Evolutionary conservation across 192 early-diverging fungal species (phyloP).

Genomic region (Helicostylum pulchrum): DNA sequence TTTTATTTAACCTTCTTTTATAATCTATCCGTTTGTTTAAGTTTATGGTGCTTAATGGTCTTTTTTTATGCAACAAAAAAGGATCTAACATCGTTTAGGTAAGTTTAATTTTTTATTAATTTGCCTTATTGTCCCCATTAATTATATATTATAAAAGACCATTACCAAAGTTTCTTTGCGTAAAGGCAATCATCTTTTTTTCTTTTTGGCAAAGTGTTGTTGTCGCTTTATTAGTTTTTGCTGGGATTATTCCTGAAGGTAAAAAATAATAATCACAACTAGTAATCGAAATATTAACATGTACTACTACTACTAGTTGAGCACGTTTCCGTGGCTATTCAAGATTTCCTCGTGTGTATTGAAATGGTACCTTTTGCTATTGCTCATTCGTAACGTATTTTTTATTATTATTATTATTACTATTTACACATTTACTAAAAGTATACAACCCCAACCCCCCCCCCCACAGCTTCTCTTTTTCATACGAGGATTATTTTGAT

Average conservation of each 20-base stretch:
- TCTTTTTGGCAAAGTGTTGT: slow-evolving; percentile 91
- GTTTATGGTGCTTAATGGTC: slow-evolving; percentile 83
- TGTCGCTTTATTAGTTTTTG: slow-evolving; percentile 75
- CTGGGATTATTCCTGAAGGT: slow-evolving; percentile 72
- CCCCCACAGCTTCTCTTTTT: slow-evolving; percentile 60
- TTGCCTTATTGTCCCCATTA: background rate
- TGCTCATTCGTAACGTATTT: slow-evolving; percentile 69
- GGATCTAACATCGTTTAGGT: slow-evolving; percentile 70
- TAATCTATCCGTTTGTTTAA: slow-evolving; percentile 83
- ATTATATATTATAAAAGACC: slow-evolving; percentile 50
- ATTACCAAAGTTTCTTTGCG: slow-evolving; percentile 89
- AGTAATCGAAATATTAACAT: background rate
- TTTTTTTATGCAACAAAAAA: slow-evolving; percentile 82
- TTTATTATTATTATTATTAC: slow-evolving; percentile 3
- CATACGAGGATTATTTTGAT: slow-evolving; percentile 76
- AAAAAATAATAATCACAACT: slow-evolving; percentile 25
- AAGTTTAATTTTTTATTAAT: slow-evolving; percentile 13
- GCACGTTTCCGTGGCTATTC: slow-evolving; percentile 76
- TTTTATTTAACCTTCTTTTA: slow-evolving; percentile 81
- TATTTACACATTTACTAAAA: background rate
- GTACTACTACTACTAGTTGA: slow-evolving; percentile 33
- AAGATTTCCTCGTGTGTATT: slow-evolving; percentile 89
- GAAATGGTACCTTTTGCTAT: slow-evolving; percentile 85
- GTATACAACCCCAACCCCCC: too few species aligned
- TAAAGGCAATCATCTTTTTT: slow-evolving; percentile 93